Percentiles rank a stretch among this genome's conserved stretches.
Evolutionary conservation across 2,329 filamentous ascomycete species (phyloP).

Genomic region (Colletotrichum orchidophilum): DNA sequence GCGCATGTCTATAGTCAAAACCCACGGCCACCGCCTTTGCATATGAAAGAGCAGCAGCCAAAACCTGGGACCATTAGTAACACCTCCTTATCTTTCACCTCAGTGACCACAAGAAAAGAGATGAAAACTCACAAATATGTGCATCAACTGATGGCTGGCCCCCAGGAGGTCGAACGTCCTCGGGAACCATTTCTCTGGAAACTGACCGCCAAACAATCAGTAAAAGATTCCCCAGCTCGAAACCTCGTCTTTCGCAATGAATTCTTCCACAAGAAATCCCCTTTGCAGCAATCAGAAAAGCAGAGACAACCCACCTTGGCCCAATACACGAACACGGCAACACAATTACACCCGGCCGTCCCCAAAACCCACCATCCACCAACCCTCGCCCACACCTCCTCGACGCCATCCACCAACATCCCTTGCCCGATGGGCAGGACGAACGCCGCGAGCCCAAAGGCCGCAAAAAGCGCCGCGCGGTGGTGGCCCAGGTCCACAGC

Average conservation of each 20-base stretch:
- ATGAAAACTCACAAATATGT: conserved; percentile 49
- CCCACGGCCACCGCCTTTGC: conserved; percentile 5
- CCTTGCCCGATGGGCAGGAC: conserved; percentile 27
- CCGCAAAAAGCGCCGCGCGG: conserved; percentile 23
- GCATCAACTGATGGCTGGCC: conserved; percentile 59
- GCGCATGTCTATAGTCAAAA: conserved; percentile 16
- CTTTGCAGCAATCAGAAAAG: neutral
- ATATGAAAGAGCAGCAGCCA: conserved; percentile 42
- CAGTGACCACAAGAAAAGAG: too few species aligned
- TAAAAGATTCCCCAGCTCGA: neutral
- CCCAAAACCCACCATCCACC: conserved; percentile 14
- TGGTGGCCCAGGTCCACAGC: conserved; percentile 31
- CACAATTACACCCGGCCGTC: conserved; percentile 24
- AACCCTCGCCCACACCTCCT: conserved; percentile 9
- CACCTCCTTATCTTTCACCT: neutral
- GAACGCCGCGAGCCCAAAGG: conserved; percentile 22
- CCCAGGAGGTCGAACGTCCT: conserved; percentile 56
- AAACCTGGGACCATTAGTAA: conserved; percentile 15
- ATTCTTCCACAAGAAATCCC: too few species aligned
- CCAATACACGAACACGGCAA: conserved; percentile 25
- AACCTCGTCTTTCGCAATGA: too few species aligned
- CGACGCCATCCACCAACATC: neutral
- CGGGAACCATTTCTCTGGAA: conserved; percentile 55
- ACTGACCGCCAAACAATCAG: conserved; percentile 36
- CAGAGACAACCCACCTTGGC: conserved; percentile 10